A percentile compares a stretch with the other conserved stretches of the same genome.
phyloP scores from a whole-genome alignment of 2,329 filamentous ascomycete genomes.

The Aureobasidium sp. region DNA sequence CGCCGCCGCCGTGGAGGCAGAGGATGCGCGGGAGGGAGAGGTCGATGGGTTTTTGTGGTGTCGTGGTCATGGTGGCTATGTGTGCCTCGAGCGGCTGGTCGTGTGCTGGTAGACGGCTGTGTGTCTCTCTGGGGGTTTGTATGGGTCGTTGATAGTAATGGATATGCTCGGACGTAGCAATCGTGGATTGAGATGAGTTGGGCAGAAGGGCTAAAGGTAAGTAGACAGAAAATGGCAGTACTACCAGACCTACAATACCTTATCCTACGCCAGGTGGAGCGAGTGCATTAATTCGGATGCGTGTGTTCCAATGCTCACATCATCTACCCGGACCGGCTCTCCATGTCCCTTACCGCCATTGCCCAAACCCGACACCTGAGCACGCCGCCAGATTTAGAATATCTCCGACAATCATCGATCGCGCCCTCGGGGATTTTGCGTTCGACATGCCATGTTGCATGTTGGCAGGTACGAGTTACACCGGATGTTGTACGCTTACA shows the following conservation, averaged over 20 bases:
- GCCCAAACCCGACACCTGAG: background rate
- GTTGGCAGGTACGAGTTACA: no score
- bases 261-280: background rate
- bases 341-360: constrained; percentile 5
- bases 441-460: background rate
- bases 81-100: background rate
- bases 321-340: constrained; percentile 9
- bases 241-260: background rate
- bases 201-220: background rate
- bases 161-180: background rate
- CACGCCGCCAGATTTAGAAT: background rate
- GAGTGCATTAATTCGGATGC: background rate
- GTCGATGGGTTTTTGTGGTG: constrained; percentile 4
- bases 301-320: constrained; percentile 1
- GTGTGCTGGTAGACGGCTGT: background rate
- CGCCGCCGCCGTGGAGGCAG: constrained; percentile 72
- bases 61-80: background rate
- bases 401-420: background rate
- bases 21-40: constrained; percentile 53
- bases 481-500: background rate
- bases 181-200: background rate
- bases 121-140: background rate
- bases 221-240: background rate
- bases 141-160: background rate
- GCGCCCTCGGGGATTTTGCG: background rate